phyloP scores from a whole-genome alignment of 1,284 basidiomycete species.

The Tetrapyrgos nigripes region DNA sequence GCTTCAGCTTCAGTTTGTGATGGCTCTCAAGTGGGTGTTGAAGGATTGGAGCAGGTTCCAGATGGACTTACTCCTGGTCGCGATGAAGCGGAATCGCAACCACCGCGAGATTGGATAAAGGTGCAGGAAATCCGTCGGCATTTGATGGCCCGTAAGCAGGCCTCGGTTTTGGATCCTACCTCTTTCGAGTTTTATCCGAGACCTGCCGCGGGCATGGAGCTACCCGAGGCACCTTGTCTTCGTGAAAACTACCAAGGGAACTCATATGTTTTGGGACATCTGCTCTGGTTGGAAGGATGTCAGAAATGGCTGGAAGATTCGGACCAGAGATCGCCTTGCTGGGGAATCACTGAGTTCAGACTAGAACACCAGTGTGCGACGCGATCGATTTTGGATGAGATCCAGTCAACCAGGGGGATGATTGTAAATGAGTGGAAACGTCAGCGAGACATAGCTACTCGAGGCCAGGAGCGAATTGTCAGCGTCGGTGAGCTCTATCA shows the following conservation, averaged over 20 bases:
- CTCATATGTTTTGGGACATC: neutral
- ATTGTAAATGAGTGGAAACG: neutral
- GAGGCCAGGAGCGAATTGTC: neutral
- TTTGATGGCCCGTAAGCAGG: too few species aligned
- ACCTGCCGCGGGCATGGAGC: neutral
- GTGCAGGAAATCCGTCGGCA: too few species aligned
- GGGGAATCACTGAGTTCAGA: neutral
- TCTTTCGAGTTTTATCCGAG: neutral
- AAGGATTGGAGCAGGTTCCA: too few species aligned
- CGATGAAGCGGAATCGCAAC: too few species aligned
- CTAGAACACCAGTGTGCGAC: neutral
- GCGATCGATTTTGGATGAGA: neutral
- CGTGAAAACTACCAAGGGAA: neutral
- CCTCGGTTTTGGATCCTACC: neutral
- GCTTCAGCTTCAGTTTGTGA: too few species aligned
- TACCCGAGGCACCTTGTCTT: neutral
- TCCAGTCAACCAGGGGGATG: neutral
- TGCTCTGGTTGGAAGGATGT: neutral
- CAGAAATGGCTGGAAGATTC: neutral
- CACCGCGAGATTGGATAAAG: too few species aligned
- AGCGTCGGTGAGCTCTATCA: neutral
- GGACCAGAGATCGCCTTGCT: neutral
- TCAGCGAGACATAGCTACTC: neutral
- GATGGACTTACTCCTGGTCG: too few species aligned
- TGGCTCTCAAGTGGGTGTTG: too few species aligned